Evolutionary conservation across 768 basidiomycete genomes (phyloP), one percentile per base, ranked within the genome.

Genomic region (Leccinum truebloodii): DNA sequence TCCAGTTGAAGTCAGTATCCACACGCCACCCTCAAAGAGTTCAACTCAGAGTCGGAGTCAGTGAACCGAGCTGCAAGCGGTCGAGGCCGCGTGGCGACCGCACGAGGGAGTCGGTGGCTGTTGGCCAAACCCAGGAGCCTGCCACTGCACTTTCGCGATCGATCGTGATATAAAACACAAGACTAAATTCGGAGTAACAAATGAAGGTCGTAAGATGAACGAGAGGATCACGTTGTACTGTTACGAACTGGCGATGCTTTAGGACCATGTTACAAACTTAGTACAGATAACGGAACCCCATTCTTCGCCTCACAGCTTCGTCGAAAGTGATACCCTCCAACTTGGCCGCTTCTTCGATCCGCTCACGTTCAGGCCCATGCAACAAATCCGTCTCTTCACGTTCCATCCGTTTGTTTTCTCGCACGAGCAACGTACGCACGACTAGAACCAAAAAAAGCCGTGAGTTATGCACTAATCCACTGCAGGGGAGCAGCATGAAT

Each of bases 321-420:
- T 86, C 83, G 60, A 86, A 80, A 3, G 81, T 80, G 26, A 88
- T 78, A 3, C 84, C 84, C 65, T 87, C 86, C 52, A 87, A 67
- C 62, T 76, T 75, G 2, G 86, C 86, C 1, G 84, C 86, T 56
- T 85, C 83, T 62, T 82, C 81, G 50, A 86, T 79, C 52, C 86
- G 79, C 32, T 77, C 70, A 39, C 79, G 75, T 59, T 81, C 72
- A 4, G 83, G 80, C 18, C 74, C 80, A 54, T 79, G 67, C 67
- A 83, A 70, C 13, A 77, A 75, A 1, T 71, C 68, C 51, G 74
- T 73, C 65, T 86, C 85, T 52, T 81, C 79, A 26, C 59, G 75
- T 52, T 84, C 85, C 52, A 87, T 76, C 24, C 73, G 70, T 61
- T 74, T 77, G 68, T 88, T 88, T 69, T 80, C 79, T 2, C 64